phyloP scores from a whole-genome alignment of 192 early-diverging fungal genomes.

The Podila clonocystis region DNA sequence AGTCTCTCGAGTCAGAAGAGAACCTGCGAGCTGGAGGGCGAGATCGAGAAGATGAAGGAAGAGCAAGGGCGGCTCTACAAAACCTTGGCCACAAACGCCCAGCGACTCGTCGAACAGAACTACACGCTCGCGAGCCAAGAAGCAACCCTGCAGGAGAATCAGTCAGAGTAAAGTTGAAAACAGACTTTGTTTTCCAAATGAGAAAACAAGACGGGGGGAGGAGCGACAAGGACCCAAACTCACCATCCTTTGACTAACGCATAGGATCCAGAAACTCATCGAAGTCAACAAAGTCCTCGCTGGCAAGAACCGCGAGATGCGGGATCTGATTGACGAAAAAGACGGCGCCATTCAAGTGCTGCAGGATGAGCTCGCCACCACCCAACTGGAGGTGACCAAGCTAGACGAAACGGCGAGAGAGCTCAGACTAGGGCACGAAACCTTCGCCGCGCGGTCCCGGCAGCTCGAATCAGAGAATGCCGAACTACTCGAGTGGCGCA shows the following conservation, averaged over 20 bases:
- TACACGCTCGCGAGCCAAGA: constrained; percentile 75
- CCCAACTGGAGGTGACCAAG: constrained; percentile 91
- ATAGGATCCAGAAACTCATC: constrained; percentile 50
- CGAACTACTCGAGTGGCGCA: constrained; percentile 85
- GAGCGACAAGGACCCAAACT: not conserved
- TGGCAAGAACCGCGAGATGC: constrained; percentile 48
- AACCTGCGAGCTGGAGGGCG: constrained; percentile 76
- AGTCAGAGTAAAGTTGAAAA: constrained; percentile 70
- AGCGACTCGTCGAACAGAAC: constrained; percentile 85
- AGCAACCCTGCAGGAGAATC: constrained; percentile 60
- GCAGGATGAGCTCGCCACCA: constrained; percentile 90
- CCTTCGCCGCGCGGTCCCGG: constrained; percentile 55
- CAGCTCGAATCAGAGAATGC: not conserved
- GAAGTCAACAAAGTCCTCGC: constrained; percentile 36
- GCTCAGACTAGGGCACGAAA: constrained; percentile 83
- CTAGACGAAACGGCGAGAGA: constrained; percentile 69
- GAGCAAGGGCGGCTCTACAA: constrained; percentile 91
- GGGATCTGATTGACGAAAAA: constrained; percentile 79
- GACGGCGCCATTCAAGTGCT: constrained; percentile 90
- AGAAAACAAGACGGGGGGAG: not conserved
- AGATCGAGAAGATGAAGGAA: constrained; percentile 78
- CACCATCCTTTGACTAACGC: not conserved
- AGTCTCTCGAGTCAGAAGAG: constrained; percentile 66
- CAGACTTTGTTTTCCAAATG: not conserved
- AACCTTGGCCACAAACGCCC: constrained; percentile 89